Percentiles rank a stretch among this genome's conserved stretches.
Conservation (phyloP, 768 basidiomycete genomes). For the Hydnum rufescens region DNA sequence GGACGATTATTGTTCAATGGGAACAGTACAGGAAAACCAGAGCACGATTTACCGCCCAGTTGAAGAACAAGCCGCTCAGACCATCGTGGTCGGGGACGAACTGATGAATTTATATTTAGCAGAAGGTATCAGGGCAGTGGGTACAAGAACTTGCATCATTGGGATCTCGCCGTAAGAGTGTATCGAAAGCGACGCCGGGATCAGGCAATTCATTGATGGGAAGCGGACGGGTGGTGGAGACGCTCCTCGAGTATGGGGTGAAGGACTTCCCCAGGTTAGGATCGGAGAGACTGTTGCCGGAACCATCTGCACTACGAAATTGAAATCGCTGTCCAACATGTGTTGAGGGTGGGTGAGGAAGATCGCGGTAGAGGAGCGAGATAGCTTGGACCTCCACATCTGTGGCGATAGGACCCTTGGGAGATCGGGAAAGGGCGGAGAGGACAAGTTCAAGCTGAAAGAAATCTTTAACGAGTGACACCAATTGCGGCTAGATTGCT, state of each 20-base stretch:
- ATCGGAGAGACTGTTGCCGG: constrained; percentile 34
- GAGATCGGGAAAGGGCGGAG: neutral
- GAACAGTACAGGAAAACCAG: neutral
- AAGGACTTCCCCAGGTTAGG: constrained; percentile 40
- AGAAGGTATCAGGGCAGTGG: neutral
- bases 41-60: constrained; percentile 8
- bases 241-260: constrained; percentile 39
- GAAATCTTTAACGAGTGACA: too few species aligned
- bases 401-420: neutral
- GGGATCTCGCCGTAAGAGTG: constrained; percentile 18
- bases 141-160: neutral
- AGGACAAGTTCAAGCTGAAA: neutral
- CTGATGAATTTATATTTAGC: neutral
- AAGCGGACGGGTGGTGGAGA: constrained; percentile 25
- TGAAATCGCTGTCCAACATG: constrained; percentile 40
- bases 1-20: neutral
- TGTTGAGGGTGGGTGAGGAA: constrained; percentile 59
- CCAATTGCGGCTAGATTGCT: too few species aligned
- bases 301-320: constrained; percentile 40
- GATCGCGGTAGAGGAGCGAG: constrained; percentile 23
- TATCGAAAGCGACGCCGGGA: constrained; percentile 22
- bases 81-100: constrained; percentile 14
- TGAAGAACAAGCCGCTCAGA: constrained; percentile 12
- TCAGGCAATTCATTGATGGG: constrained; percentile 31
- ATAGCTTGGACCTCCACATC: neutral